Evolutionary conservation across 345 rosid genomes (phyloP), one percentile per base, ranked within the genome.

Genomic region (Dovyalis caffra): DNA sequence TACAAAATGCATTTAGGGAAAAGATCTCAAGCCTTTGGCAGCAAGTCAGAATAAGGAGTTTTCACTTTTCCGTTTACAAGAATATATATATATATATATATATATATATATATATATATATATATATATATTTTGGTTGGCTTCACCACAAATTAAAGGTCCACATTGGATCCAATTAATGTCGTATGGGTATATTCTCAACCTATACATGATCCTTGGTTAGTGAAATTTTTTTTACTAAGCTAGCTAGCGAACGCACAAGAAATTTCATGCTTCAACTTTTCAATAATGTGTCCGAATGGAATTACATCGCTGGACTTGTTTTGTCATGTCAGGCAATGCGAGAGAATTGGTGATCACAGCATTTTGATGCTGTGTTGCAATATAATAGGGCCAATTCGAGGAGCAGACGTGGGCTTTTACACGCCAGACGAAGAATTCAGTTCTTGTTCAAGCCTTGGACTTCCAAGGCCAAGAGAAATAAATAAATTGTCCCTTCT

Each of bases 41-140:
- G 9, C 38, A 35, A 35, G 38, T 35, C 38, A 35, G 38, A 35
- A 35, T 1, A 6, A 4, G n/a, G 53, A 47, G 53, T 16, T 9
- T 47, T 6, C 53, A 47, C 21, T 16, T 9, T 47, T 6, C 53
- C 18, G 16, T 47, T 47, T 16, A 6, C 53, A 8, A 53, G 26
- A 8, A 53, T n/a, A 5, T 49, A 0, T 47, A 5, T 0, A 1
- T 5, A 1, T 21, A 6, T 8, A 0, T n/a, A 5, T 49, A 0
- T 47, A 5, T 0, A 1, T 5, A 1, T 21, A 6, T 8, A 0
- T n/a, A 5, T 49, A 0, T 47, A 5, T 0, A 5, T 49, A 0
- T 47, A 5, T 0, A 1, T 5, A 1, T 21, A 6, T 8, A 0
- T n/a, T 53, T 53, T 0, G n/a, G n/a, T 0, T n/a, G 11, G 25